Percentiles rank a stretch among this genome's conserved stretches.
Conservation (phyloP, 2,329 filamentous ascomycete species). For the Fusarium palustre region DNA sequence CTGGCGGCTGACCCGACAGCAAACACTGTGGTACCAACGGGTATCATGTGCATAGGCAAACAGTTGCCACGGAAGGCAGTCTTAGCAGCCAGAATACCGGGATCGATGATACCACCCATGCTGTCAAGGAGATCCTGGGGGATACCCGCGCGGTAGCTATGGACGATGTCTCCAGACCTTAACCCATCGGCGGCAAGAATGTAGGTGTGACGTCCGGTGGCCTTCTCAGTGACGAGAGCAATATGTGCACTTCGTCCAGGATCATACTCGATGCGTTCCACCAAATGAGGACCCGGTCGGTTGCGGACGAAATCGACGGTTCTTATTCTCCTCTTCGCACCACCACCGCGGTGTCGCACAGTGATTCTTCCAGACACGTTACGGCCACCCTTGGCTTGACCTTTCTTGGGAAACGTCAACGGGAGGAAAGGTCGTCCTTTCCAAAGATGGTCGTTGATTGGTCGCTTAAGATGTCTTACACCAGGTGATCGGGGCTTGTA, state of each 20-base stretch:
- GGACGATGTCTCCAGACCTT: constrained; percentile 88
- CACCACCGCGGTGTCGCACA: constrained; percentile 91
- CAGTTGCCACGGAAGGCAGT: constrained; percentile 97
- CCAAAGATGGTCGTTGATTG: constrained; percentile 97
- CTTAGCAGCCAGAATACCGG: constrained; percentile 93
- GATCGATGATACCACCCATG: constrained; percentile 94
- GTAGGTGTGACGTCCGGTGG: constrained; percentile 83
- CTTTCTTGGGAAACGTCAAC: constrained; percentile 92
- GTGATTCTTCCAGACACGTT: constrained; percentile 90
- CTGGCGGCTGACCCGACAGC: constrained; percentile 84
- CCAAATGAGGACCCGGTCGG: constrained; percentile 82
- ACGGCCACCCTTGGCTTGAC: constrained; percentile 90
- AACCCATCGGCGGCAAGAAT: constrained; percentile 96
- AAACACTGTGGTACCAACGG: constrained; percentile 91
- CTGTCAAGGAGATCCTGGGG: constrained; percentile 85
- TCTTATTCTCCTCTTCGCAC: constrained; percentile 89
- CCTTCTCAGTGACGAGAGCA: constrained; percentile 81
- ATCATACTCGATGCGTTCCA: constrained; percentile 97
- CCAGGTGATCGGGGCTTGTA: constrained; percentile 96
- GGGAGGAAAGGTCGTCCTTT: constrained; percentile 86
- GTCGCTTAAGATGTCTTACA: constrained; percentile 88
- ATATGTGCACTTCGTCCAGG: constrained; percentile 94
- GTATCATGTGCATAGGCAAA: constrained; percentile 93
- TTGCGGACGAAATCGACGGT: constrained; percentile 89
- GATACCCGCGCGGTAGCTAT: constrained; percentile 92